Evolutionary conservation across 371 early-diverging fungal species (phyloP), one percentile per base, ranked within the genome.

Genomic region (Parasitella parasitica): DNA sequence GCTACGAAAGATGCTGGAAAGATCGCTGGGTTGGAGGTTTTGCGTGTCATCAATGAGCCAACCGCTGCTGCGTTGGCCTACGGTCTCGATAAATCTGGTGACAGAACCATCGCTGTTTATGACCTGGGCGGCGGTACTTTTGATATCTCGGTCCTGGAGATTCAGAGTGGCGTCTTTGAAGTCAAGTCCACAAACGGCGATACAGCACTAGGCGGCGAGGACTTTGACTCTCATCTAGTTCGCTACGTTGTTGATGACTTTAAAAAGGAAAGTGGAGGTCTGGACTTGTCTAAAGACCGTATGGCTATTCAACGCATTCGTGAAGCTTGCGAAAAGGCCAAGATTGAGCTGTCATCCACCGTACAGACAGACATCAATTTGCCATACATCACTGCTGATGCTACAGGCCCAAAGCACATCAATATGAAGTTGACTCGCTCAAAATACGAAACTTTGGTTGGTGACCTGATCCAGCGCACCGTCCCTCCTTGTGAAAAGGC

Each of bases 21-120:
- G 28, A 95, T 98, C 75, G 93, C 99, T 28, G 99, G 99, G 56
- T 79, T 99, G 53, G 91, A 97, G 61, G 97, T 98, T 12, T 80
- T 97, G 58, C 91, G 99, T 73, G 95, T 99, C 52, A 97, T 99
- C 77, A 99, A 99, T 82, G 99, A 99, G 71, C 99, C 99, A 39
- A 99, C 99, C 2, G 99, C 99, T 15, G 99, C 99, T 54, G 99
- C 99, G 41, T 81, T 97, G 35, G 97, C 99, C 35, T 99, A 97
- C 76, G 99, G 99, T 56, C 79, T 97, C 12, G 98, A 97, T 77
- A 97, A 96, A 84, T 71, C 66, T n/a, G 81, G 81, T 51, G 94
- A 93, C 64, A 81, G 84, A 69, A 89, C 83, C 58, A 83, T 93
- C 22, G 85, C 95, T 54, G 93, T 97, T 49, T 95, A 90, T 70